A percentile compares a stretch with the other conserved stretches of the same genome.
phyloP scores from a whole-genome alignment of 2,329 filamentous ascomycete species.

The Cytospora chrysosperma region DNA sequence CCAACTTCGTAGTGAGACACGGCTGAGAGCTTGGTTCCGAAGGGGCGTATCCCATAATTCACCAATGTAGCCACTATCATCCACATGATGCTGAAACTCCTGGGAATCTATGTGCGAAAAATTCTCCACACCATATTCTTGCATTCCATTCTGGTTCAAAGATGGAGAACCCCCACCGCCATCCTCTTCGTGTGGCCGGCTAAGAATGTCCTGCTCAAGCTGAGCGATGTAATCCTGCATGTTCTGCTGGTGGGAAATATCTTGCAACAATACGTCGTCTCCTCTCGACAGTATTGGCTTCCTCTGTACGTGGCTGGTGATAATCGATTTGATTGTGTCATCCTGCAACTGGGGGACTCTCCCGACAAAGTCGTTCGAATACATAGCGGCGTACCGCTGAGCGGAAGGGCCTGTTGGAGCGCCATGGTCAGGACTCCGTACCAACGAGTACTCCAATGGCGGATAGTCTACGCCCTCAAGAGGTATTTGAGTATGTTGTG shows the following conservation, averaged over 20 bases:
- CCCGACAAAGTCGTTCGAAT: background rate
- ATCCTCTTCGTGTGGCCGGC: background rate
- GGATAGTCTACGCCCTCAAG: background rate
- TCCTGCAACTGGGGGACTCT: background rate
- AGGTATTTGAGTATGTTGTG: background rate
- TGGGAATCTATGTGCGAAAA: background rate
- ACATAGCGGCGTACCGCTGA: background rate
- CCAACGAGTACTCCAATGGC: background rate
- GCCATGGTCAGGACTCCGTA: background rate
- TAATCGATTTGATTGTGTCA: background rate
- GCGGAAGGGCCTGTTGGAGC: background rate
- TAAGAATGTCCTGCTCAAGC: constrained; percentile 6
- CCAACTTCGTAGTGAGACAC: background rate
- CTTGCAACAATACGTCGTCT: background rate
- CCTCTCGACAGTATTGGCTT: too few relatives aligned
- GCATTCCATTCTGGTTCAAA: background rate
- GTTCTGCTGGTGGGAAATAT: background rate
- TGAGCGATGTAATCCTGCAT: constrained; percentile 17
- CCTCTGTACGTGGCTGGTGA: background rate
- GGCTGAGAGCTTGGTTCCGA: background rate
- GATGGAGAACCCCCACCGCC: background rate
- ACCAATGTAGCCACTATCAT: background rate
- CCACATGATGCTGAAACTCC: background rate
- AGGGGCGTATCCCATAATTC: background rate
- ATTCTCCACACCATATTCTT: background rate